Evolutionary conservation across 2,329 filamentous ascomycete species (phyloP).

Genomic region (Fusarium setosum): DNA sequence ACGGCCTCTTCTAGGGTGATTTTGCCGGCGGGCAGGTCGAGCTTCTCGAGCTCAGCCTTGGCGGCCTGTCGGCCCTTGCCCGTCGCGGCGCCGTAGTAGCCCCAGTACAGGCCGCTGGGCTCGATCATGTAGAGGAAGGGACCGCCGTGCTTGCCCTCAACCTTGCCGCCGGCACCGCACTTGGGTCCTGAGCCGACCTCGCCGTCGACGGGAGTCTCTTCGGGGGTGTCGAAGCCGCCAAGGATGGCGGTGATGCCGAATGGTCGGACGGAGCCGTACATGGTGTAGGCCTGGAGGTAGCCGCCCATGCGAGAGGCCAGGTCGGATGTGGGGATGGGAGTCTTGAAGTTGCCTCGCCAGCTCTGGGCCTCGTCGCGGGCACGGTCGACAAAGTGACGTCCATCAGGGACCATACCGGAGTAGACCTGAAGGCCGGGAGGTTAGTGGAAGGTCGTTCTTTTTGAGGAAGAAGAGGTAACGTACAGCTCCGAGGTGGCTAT

Average conservation of each 20-base stretch:
- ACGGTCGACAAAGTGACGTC: constrained; percentile 92
- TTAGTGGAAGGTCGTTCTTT: constrained; percentile 1
- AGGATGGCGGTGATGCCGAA: constrained; percentile 97
- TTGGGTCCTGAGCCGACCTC: constrained; percentile 86
- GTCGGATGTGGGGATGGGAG: constrained; percentile 87
- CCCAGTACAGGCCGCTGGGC: constrained; percentile 97
- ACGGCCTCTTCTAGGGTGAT: constrained; percentile 88
- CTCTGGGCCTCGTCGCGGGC: constrained; percentile 92
- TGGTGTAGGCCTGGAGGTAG: constrained; percentile 96
- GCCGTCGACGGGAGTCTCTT: constrained; percentile 86
- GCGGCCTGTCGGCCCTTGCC: constrained; percentile 97
- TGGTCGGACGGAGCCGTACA: constrained; percentile 95
- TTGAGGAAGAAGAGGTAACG: constrained; percentile 50
- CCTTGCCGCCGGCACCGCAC: constrained; percentile 86
- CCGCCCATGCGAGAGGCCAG: constrained; percentile 93
- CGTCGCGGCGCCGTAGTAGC: constrained; percentile 97
- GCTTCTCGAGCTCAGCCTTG: constrained; percentile 98
- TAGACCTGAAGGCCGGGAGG: constrained; percentile 71
- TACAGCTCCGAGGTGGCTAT: constrained; percentile 94
- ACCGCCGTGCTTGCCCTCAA: constrained; percentile 80
- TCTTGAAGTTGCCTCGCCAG: constrained; percentile 95
- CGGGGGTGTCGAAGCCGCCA: constrained; percentile 91
- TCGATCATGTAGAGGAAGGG: constrained; percentile 99
- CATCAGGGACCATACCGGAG: constrained; percentile 93
- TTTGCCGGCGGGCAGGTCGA: constrained; percentile 82